Percentiles rank a stretch among this genome's conserved stretches.
Evolutionary conservation across 306 rosid species (phyloP).

Genomic region (Castanopsis chinensis): DNA sequence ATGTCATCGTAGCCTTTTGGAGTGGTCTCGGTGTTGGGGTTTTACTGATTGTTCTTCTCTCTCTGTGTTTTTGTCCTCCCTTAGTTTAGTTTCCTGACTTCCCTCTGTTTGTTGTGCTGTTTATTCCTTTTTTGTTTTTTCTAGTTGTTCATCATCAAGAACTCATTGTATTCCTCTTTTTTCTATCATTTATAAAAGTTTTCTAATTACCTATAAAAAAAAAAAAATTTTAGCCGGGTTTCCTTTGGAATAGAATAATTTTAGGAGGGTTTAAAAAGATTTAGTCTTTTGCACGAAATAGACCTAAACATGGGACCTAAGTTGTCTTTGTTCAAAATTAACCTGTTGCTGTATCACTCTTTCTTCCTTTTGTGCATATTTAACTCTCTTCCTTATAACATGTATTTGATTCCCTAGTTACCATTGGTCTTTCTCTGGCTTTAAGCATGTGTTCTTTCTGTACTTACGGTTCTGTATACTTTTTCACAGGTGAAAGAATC

Average conservation of each 20-base stretch:
- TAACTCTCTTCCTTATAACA: not conserved
- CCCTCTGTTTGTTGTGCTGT: too few species aligned
- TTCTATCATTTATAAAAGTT: too few species aligned
- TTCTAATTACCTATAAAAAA: too few species aligned
- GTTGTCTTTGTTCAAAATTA: not conserved
- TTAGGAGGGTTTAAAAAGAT: not conserved
- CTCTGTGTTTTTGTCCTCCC: too few species aligned
- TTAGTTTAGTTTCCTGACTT: too few species aligned
- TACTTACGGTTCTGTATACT: slow-evolving; percentile 13
- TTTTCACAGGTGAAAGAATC: slow-evolving; percentile 83
- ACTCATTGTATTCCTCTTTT: too few species aligned
- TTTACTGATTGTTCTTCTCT: too few species aligned
- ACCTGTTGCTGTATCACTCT: not conserved
- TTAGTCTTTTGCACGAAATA: not conserved
- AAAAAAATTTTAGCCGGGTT: not conserved
- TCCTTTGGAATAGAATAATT: not conserved
- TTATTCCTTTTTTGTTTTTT: too few species aligned
- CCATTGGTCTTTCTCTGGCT: not conserved
- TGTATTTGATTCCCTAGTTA: not conserved
- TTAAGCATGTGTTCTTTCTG: not conserved
- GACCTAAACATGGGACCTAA: not conserved
- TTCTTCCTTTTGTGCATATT: not conserved
- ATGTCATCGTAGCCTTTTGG: too few species aligned
- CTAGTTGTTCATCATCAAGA: too few species aligned
- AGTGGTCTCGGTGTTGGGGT: too few species aligned